A percentile compares a stretch with the other conserved stretches of the same genome.
Conservation (phyloP, 495 filamentous ascomycete genomes). For the Emericellopsis terricola region DNA sequence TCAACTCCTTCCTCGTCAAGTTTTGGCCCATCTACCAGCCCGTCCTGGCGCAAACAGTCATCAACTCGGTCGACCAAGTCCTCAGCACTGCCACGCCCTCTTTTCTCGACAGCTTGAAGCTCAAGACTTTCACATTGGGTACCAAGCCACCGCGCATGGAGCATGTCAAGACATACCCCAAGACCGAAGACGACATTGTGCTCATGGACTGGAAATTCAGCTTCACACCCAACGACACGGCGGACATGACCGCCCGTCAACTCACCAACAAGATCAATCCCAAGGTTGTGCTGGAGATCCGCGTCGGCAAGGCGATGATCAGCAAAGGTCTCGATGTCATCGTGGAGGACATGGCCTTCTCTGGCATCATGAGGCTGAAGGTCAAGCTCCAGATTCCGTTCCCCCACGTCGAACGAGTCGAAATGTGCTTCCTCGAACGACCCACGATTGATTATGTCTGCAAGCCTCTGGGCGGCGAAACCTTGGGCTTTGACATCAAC, state of each 20-base stretch:
- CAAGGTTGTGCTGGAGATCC: slow-evolving; percentile 85
- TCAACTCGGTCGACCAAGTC: slow-evolving; percentile 87
- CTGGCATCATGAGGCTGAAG: slow-evolving; percentile 88
- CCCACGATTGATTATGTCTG: slow-evolving; percentile 83
- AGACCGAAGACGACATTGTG: slow-evolving; percentile 83
- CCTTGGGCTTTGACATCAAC: slow-evolving; percentile 94
- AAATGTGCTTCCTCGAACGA: slow-evolving; percentile 67
- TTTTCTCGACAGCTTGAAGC: slow-evolving; percentile 80
- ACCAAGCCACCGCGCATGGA: slow-evolving; percentile 92
- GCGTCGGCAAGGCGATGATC: slow-evolving; percentile 83
- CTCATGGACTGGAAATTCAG: slow-evolving; percentile 99
- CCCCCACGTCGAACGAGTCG: slow-evolving; percentile 82
- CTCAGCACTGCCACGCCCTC: slow-evolving; percentile 78
- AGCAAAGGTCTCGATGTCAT: slow-evolving; percentile 96
- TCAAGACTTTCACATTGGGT: slow-evolving; percentile 83
- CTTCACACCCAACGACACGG: slow-evolving; percentile 87
- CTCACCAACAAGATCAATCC: slow-evolving; percentile 91
- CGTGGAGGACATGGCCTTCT: slow-evolving; percentile 92
- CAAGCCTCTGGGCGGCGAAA: slow-evolving; percentile 92
- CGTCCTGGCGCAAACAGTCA: slow-evolving; percentile 78
- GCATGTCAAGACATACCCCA: slow-evolving; percentile 94
- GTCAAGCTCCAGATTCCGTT: slow-evolving; percentile 92
- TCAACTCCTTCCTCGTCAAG: slow-evolving; percentile 95
- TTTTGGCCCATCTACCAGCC: slow-evolving; percentile 99
- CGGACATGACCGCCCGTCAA: slow-evolving; percentile 80